phyloP scores from a whole-genome alignment of 2,329 filamentous ascomycete genomes.

The Colletotrichum spinosum region DNA sequence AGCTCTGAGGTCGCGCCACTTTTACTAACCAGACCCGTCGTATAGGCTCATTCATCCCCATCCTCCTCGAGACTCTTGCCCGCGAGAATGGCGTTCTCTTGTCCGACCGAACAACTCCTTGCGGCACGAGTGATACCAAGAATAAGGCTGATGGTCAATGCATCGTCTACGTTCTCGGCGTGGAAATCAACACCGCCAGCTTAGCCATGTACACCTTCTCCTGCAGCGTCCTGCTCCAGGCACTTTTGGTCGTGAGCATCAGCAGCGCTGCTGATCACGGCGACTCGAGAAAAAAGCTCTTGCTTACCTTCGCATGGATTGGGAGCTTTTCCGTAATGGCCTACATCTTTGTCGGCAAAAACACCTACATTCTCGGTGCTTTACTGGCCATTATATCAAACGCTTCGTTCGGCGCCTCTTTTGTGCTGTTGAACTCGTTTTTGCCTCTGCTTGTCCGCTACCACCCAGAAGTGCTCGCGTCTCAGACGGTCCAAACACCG shows the following conservation, averaged over 20 bases:
- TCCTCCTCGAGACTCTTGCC: conserved; percentile 92
- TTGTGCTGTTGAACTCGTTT: conserved; percentile 95
- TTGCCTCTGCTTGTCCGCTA: conserved; percentile 90
- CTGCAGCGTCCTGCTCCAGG: conserved; percentile 88
- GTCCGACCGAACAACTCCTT: conserved; percentile 80
- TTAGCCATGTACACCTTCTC: conserved; percentile 99
- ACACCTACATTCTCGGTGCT: conserved; percentile 83
- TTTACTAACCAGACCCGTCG: conserved; percentile 22
- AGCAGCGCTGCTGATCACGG: conserved; percentile 96
- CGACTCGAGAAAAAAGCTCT: conserved; percentile 86
- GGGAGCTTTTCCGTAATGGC: conserved; percentile 89
- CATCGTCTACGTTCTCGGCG: conserved; percentile 82
- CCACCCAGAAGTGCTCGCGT: conserved; percentile 68
- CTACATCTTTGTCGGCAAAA: conserved; percentile 82
- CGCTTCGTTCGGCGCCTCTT: conserved; percentile 93
- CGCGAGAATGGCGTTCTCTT: conserved; percentile 91
- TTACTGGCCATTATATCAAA: conserved; percentile 91
- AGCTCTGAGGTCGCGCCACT: background rate
- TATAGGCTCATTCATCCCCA: conserved; percentile 91
- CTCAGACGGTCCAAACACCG: conserved; percentile 44
- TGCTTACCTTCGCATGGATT: conserved; percentile 85
- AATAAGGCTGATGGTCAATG: conserved; percentile 72
- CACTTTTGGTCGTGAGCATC: conserved; percentile 93
- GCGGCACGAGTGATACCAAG: conserved; percentile 72
- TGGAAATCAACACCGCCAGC: conserved; percentile 93